Base-by-base conservation (phyloP, 2,329 filamentous ascomycete species). In the Bipolaris cookei region DNA sequence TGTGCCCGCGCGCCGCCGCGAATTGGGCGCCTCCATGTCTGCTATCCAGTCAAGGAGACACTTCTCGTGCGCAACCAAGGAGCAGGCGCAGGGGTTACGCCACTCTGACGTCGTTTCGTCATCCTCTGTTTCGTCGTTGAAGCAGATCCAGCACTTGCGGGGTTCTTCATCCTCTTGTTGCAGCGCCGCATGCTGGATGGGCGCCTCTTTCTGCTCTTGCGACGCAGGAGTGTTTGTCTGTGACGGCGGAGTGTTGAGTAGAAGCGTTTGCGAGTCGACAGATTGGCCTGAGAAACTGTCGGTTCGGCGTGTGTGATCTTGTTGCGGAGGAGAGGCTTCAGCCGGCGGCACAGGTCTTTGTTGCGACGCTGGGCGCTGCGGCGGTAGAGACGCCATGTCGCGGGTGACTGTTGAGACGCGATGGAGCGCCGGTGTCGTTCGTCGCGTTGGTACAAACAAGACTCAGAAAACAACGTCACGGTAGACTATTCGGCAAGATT, bases 31-130 rank as follows among this genome's bases (percentile, higher is more conserved):
- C 77, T 97, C 92, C 71, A 92, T 86, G 72, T 97, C 92, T n/a
- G 91, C 89, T 16, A 98, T 89, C 93, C 93, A 99, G 69, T 92
- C 90, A 37, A 98, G 82, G 64, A 98, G 83, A 74, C 93, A 97
- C 58, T 87, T 85, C 75, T 98, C 92, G 74, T 99, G 95, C 1
- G 93, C 95, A 54, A 91, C 90, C 37, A 99, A 83, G 11, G 91
- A 92, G 77, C 95, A 99, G 0, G 89, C 90, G 74, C 95, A 99
- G 1, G 95, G 93, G 52, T 90, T 90, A 42, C 91, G 88, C 94
- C 95, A 99, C 65, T 83, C 82, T 1, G 82, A 82, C 23, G 84
- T 84, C 11, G 82, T 81, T 7, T 84, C 83, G n/a, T 80, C 79
- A 55, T 89, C 86, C 68, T 89, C 87, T 6, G 82, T 86, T 64